Evolutionary conservation across 2,329 filamentous ascomycete species (phyloP).

Genomic region (Cladophialophora immunda): DNA sequence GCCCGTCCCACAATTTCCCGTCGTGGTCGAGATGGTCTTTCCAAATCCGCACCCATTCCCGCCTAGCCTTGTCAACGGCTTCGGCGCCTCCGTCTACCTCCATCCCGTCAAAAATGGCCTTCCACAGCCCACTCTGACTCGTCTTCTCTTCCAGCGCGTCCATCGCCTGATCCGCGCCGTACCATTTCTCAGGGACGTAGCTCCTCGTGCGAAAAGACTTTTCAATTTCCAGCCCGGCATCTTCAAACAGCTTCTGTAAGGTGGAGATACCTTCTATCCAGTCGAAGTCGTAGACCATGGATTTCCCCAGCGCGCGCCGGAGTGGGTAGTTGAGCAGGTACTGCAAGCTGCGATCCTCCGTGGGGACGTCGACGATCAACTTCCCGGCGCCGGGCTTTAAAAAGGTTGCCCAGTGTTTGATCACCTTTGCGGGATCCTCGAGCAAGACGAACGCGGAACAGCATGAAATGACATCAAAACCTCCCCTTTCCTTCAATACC

Average conservation of each 20-base stretch:
- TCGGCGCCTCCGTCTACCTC: background rate
- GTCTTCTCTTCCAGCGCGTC: slow-evolving; percentile 25
- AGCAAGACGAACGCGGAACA: slow-evolving; percentile 34
- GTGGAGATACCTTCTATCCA: slow-evolving; percentile 26
- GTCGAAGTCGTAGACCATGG: slow-evolving; percentile 13
- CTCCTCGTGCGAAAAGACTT: slow-evolving; percentile 26
- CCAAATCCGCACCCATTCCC: slow-evolving; percentile 26
- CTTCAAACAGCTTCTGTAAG: slow-evolving; percentile 25
- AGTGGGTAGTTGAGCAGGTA: slow-evolving; percentile 25
- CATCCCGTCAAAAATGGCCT: background rate
- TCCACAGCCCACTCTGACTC: slow-evolving; percentile 19
- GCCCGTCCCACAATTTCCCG: slow-evolving; percentile 26
- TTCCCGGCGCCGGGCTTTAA: slow-evolving; percentile 28
- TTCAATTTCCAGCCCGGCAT: slow-evolving; percentile 27
- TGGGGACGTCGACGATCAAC: slow-evolving; percentile 35
- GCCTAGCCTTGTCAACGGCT: slow-evolving; percentile 15
- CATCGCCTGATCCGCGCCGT: slow-evolving; percentile 15
- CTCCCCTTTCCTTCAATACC: slow-evolving; percentile 10
- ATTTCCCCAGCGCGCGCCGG: slow-evolving; percentile 17
- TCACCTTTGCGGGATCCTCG: slow-evolving; percentile 15
- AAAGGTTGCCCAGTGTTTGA: slow-evolving; percentile 27
- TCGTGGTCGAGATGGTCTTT: slow-evolving; percentile 23
- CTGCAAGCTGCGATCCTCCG: slow-evolving; percentile 26
- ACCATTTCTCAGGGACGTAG: slow-evolving; percentile 26
- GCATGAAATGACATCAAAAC: slow-evolving; percentile 31